Conservation (phyloP, 108 stramenopile genomes). For the Cyclotella atomus region DNA sequence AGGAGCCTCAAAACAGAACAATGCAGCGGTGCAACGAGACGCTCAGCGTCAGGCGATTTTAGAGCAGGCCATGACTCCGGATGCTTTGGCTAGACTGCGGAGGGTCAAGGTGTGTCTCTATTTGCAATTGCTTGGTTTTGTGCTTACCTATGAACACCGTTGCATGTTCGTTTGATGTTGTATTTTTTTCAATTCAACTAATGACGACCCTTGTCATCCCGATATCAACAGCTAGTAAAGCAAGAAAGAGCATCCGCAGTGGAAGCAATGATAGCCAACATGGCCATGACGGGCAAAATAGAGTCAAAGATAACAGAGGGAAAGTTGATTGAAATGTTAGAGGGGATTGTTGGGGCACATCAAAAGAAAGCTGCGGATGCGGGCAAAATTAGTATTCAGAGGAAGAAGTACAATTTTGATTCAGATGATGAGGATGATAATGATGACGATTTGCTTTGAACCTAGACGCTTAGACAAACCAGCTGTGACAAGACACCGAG, state of each 20-base stretch:
- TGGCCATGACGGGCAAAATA: constrained; percentile 82
- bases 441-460: constrained; percentile 72
- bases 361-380: constrained; percentile 34
- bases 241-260: constrained; percentile 61
- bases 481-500: too few relatives aligned
- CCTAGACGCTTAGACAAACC: background rate
- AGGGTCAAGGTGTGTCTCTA: constrained; percentile 62
- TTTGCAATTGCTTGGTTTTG: background rate
- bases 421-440: constrained; percentile 80
- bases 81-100: constrained; percentile 80
- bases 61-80: constrained; percentile 77
- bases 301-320: constrained; percentile 81
- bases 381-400: constrained; percentile 78
- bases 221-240: constrained; percentile 60
- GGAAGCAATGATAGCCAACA: constrained; percentile 68
- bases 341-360: constrained; percentile 64
- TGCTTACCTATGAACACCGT: too few relatives aligned
- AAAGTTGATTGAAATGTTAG: constrained; percentile 86
- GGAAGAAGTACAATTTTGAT: constrained; percentile 90
- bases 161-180: background rate
- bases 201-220: background rate
- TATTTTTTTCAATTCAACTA: background rate
- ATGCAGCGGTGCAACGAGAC: constrained; percentile 45
- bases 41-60: constrained; percentile 77
- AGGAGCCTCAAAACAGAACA: constrained; percentile 10